phyloP scores from a whole-genome alignment of 768 basidiomycete genomes.

The Phanerochaete carnosa region DNA sequence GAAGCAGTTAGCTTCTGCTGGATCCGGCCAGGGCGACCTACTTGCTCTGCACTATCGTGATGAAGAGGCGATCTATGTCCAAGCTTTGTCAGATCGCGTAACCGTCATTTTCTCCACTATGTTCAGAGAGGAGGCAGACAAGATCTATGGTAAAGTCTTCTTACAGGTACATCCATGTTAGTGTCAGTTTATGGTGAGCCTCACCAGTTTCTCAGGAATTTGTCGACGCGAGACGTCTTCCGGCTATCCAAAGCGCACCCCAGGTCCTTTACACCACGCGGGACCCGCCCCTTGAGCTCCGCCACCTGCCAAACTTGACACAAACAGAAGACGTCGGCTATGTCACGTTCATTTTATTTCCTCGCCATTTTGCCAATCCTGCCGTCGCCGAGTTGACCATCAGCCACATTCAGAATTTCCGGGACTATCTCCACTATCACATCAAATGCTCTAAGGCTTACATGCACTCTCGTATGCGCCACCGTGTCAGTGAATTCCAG shows the following conservation, averaged over 20 bases:
- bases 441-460: conserved; percentile 99
- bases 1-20: conserved; percentile 76
- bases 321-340: conserved; percentile 90
- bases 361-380: conserved; percentile 85
- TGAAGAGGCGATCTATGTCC: conserved; percentile 95
- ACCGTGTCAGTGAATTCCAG: conserved; percentile 92
- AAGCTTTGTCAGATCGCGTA: conserved; percentile 90
- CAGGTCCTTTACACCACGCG: conserved; percentile 95
- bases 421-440: conserved; percentile 99
- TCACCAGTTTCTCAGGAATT: conserved; percentile 68
- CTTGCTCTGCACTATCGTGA: conserved; percentile 95
- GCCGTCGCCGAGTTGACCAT: conserved; percentile 73
- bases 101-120: conserved; percentile 97
- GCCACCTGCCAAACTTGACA: conserved; percentile 78
- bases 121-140: conserved; percentile 96
- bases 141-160: conserved; percentile 97
- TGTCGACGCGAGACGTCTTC: conserved; percentile 93
- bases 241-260: conserved; percentile 92
- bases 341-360: conserved; percentile 97
- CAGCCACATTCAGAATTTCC: conserved; percentile 94
- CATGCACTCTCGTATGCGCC: conserved; percentile 97
- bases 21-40: conserved; percentile 67
- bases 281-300: conserved; percentile 95
- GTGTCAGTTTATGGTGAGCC: neutral
- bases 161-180: conserved; percentile 60